A percentile compares a stretch with the other conserved stretches of the same genome.
These are phyloP conservation scores for Magnolia officinalis DNA, from an alignment of 164 flowering plant genomes.

Conservation along the genomic window DNA sequence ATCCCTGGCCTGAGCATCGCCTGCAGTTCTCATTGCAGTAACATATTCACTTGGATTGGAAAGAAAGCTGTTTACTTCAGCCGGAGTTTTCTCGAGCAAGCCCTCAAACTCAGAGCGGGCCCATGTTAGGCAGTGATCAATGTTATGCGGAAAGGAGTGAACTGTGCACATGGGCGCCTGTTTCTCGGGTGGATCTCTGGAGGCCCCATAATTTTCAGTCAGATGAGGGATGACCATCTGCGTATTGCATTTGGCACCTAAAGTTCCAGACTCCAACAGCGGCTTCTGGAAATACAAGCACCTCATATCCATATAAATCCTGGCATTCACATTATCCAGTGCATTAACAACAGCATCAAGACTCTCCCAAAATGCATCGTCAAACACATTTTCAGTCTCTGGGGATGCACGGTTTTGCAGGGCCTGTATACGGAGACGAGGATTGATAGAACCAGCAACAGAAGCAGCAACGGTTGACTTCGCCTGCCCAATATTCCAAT, in stretches of 20 bases:
- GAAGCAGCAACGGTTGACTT: constrained; percentile 91
- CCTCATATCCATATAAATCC: constrained; percentile 78
- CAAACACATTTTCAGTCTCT: constrained; percentile 75
- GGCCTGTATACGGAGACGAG: constrained; percentile 58
- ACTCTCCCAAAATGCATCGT: constrained; percentile 84
- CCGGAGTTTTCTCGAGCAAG: constrained; percentile 85
- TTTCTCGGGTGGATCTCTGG: constrained; percentile 89
- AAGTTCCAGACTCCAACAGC: constrained; percentile 83
- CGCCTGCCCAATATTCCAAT: constrained; percentile 95
- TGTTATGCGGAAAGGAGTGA: constrained; percentile 89
- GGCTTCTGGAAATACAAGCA: constrained; percentile 90
- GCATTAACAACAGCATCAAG: constrained; percentile 70
- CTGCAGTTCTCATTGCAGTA: constrained; percentile 59
- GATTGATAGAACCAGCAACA: constrained; percentile 60
- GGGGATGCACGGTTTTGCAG: constrained; percentile 80
- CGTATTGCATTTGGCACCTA: constrained; percentile 90
- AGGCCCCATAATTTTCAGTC: constrained; percentile 86
- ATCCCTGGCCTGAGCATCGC: constrained; percentile 88
- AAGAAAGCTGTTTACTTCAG: constrained; percentile 77
- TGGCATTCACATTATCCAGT: constrained; percentile 80
- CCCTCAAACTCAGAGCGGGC: constrained; percentile 95
- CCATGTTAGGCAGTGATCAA: constrained; percentile 93
- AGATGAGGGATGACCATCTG: constrained; percentile 92
- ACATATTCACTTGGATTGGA: constrained; percentile 62
- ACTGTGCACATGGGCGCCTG: constrained; percentile 97